Percentiles rank a stretch among this genome's conserved stretches.
These are phyloP conservation scores for Bipolaris gigantea DNA, from an alignment of 2,329 filamentous ascomycete genomes.

Conservation along the genomic window DNA sequence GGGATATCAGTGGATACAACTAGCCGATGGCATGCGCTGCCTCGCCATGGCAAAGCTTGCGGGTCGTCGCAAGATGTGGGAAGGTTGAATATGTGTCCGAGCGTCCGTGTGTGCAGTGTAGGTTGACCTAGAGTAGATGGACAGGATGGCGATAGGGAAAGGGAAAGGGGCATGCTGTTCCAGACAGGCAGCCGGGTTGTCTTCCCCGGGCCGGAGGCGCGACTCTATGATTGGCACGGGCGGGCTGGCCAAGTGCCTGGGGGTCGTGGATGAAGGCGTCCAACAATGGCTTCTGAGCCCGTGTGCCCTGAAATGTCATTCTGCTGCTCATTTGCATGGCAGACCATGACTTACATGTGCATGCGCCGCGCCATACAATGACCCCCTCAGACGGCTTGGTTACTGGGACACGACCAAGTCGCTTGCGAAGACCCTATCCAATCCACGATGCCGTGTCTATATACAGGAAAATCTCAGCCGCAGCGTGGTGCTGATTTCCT, in stretches of 20 bases:
- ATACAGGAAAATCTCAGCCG: neutral
- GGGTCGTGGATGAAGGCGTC: neutral
- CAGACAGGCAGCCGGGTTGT: neutral
- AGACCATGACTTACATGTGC: neutral
- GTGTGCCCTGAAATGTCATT: neutral
- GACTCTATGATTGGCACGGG: neutral
- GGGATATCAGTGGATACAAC: neutral
- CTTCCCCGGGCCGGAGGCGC: neutral
- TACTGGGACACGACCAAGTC: neutral
- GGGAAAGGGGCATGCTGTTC: neutral
- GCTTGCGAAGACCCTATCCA: neutral
- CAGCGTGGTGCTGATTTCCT: neutral
- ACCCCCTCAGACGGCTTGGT: neutral
- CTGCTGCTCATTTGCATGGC: neutral
- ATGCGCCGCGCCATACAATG: neutral
- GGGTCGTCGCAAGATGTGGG: neutral
- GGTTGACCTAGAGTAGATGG: too few relatives aligned
- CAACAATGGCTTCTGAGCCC: neutral
- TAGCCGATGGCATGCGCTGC: neutral
- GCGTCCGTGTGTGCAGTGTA: too few relatives aligned
- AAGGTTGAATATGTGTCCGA: neutral
- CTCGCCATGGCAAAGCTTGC: neutral
- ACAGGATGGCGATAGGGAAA: too few relatives aligned
- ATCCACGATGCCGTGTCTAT: neutral
- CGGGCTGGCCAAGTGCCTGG: neutral